Conservation (phyloP, 2,329 filamentous ascomycete genomes). For the Microthyrium microscopicum region DNA sequence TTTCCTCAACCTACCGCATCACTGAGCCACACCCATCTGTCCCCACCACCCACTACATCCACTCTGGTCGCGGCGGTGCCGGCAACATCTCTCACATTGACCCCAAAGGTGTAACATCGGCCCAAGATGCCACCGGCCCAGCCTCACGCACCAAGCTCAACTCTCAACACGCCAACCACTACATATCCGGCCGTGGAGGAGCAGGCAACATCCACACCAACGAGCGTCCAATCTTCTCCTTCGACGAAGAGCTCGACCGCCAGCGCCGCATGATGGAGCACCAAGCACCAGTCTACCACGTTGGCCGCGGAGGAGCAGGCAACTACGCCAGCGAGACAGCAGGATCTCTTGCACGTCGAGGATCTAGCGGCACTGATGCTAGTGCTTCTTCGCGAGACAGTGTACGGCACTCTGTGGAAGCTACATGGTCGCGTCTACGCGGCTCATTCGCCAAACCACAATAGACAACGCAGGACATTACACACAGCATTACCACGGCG, state of each 20-base stretch:
- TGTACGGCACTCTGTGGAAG: conserved; percentile 19
- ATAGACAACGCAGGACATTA: too few species aligned
- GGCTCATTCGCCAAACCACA: conserved; percentile 16
- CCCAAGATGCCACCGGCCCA: conserved; percentile 27
- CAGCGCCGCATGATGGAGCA: conserved; percentile 36
- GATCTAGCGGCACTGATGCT: conserved; percentile 2
- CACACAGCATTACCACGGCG: too few species aligned
- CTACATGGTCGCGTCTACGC: conserved; percentile 19
- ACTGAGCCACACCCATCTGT: conserved; percentile 46
- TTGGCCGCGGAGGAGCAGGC: conserved; percentile 44
- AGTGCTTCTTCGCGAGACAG: conserved; percentile 10
- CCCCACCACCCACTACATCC: conserved; percentile 32
- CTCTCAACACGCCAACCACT: conserved; percentile 26
- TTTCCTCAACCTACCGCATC: conserved; percentile 30
- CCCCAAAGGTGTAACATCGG: conserved; percentile 35
- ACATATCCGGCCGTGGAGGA: conserved; percentile 52
- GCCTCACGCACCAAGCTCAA: conserved; percentile 33
- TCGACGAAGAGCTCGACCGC: conserved; percentile 48
- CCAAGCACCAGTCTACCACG: conserved; percentile 45
- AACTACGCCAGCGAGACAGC: conserved; percentile 31
- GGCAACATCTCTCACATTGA: conserved; percentile 41
- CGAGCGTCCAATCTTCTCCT: conserved; percentile 47
- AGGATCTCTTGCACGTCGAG: conserved; percentile 12
- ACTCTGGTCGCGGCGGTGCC: conserved; percentile 40
- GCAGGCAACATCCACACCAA: conserved; percentile 45